phyloP scores from a whole-genome alignment of 768 basidiomycete species.

The Tylopilus balloui region DNA sequence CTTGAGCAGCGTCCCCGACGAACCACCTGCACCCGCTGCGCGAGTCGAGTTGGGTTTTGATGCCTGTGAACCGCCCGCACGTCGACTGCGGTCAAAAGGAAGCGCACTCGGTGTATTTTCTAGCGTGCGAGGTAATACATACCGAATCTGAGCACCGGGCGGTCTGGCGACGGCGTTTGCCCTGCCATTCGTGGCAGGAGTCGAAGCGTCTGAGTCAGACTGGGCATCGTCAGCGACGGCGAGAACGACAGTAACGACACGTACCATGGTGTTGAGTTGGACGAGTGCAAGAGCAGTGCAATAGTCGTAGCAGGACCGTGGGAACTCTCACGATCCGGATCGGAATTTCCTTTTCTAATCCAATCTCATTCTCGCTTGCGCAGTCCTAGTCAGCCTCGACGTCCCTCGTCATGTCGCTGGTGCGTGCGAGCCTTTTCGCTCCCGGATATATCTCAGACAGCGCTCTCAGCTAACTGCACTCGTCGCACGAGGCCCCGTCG shows the following conservation, averaged over 20 bases:
- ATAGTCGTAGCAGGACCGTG: conserved; percentile 26
- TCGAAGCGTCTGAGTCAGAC: conserved; percentile 78
- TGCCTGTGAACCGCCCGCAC: conserved; percentile 62
- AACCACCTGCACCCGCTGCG: conserved; percentile 93
- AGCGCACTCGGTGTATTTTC: background rate
- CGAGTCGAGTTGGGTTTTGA: conserved; percentile 81
- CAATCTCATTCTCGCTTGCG: too few species aligned
- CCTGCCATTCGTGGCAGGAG: conserved; percentile 38
- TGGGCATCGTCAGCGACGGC: conserved; percentile 24
- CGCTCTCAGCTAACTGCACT: conserved; percentile 69
- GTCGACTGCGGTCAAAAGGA: conserved; percentile 46
- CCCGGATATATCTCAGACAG: background rate
- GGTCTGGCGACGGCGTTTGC: conserved; percentile 60
- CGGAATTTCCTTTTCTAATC: conserved; percentile 22
- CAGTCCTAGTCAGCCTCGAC: background rate
- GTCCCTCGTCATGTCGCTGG: conserved; percentile 24
- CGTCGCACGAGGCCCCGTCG: conserved; percentile 69
- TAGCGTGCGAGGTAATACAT: conserved; percentile 28
- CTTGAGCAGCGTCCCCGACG: conserved; percentile 97
- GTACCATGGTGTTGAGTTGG: conserved; percentile 29
- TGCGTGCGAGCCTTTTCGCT: conserved; percentile 1
- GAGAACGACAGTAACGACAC: conserved; percentile 4
- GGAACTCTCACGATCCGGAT: conserved; percentile 11
- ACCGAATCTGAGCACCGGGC: conserved; percentile 81
- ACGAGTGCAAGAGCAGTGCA: conserved; percentile 10